Percentiles rank a stretch among this genome's conserved stretches.
Conservation (phyloP, 345 rosid genomes). For the Psidium guajava region DNA sequence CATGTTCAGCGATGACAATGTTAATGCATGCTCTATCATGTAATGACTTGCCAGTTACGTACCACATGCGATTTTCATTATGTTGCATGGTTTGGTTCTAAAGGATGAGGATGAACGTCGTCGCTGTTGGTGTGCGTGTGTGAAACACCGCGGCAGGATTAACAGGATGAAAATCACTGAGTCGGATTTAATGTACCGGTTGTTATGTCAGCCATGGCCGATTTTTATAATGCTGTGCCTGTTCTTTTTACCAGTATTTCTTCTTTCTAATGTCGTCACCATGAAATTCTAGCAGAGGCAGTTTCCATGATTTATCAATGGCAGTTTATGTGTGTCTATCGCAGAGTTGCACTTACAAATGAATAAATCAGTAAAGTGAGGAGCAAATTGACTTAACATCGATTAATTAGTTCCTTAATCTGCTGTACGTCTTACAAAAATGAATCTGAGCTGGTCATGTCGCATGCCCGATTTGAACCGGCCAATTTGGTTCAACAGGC, state of each 20-base stretch:
- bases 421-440: background rate
- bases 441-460: background rate
- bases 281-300: background rate
- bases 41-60: conserved; percentile 6
- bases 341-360: background rate
- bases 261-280: background rate
- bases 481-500: background rate
- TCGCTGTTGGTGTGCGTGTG: background rate
- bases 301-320: background rate
- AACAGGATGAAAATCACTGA: background rate
- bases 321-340: background rate
- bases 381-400: background rate
- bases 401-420: background rate
- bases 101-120: background rate
- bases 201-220: background rate
- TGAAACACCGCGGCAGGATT: background rate
- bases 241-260: background rate
- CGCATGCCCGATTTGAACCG: background rate
- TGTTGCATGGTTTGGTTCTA: background rate
- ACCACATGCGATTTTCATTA: background rate
- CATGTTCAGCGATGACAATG: conserved; percentile 66
- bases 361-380: background rate
- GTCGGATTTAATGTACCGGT: background rate
- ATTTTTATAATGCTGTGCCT: background rate
- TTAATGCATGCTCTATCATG: conserved; percentile 68